Base-by-base conservation (phyloP, 352 stramenopile species). In the Discostella stelligera region DNA sequence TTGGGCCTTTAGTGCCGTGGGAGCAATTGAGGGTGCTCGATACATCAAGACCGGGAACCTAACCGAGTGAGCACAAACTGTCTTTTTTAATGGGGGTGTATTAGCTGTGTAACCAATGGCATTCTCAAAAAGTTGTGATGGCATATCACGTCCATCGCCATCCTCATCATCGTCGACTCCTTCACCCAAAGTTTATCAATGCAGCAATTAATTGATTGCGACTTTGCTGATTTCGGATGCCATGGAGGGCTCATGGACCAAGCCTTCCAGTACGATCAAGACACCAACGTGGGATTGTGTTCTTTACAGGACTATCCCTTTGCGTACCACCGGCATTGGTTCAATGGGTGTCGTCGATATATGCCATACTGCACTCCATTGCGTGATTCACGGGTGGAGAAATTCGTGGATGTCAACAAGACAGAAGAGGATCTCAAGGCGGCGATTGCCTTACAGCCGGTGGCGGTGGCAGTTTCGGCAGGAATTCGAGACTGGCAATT, bases 1-100 rank as follows among this genome's bases (percentile, higher is more conserved):
- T 89, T 99, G 97, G 97, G 95, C 96, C 20, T 99, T 99, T 86
- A 98, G 95, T 46, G 95, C 97, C 3, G 98, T 96, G 2, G 97
- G 97, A 32, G 95, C 96, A 0, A 95, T 99, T 32, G 97, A 99
- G 88, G 97, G 97, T 20, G 96, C 95, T 16, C 85, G 96, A 48
- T 98, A 95, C 65, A 90, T 99, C 9, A 85, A 96, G 20, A 97
- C 58, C 8, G 84, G 85, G 13, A 80, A 75, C 50, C 39, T 80
- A 27, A 80, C 72, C 1, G 59, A 63, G 55, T 67, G 41, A 64
- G 56, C 20, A 11, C 25, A 3, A 61, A 5, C 46, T 23, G 10
- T 11, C 21, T 20, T 11, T 9, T 23, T 8, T 23, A 7, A 7
- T 52, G 7, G 2, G 46, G 13, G 13, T 52, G 13, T 52, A 8